Evolutionary conservation across 352 stramenopile species (phyloP), one percentile per base, ranked within the genome.

Genomic region (Globisporangium rhizosaccharum): DNA sequence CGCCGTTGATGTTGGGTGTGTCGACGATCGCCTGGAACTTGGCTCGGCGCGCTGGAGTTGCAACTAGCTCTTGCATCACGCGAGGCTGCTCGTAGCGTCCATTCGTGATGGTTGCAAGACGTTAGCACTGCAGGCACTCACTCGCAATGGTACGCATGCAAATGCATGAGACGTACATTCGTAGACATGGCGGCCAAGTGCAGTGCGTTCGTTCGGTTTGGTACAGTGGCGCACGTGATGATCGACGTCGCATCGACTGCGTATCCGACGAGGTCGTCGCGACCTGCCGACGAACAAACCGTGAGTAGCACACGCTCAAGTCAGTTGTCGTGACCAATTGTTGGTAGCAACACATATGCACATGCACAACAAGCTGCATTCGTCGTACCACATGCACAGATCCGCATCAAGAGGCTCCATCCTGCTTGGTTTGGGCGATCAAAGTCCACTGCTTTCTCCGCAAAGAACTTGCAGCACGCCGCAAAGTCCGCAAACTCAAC

Each of bases 401-500:
- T 78, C 51, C 72, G 90, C 82, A 94, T 91, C 61, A 94, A 79
- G 26, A 94, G 57, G 50, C 72, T 94, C 67, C 82, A 91, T 30
- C 83, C 85, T n/a, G 73, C 65, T 15, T 51, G 70, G 49, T 88
- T 92, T 3, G 71, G 62, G 14, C 52, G 59, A 49, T 93, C 62
- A 25, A 90, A 85, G 54, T 91, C 72, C 28, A 92, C 72, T 1
- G 64, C 39, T 33, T 79, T 74, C 58, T 91, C 79, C 0, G 44
- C 37, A 36, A 93, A 85, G 57, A 78, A 92, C 63, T 82, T 79
- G 53, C 65, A 14, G 57, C 78, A 92, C 25, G 63, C 62, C 1
- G 79, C 72, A 3, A 65, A 67, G 45, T 88, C 75, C 0, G 81
- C 85, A 51, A 90, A 92, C 67, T 91, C 76, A 46, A 94, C 74